Percentiles rank a stretch among this genome's conserved stretches.
These are phyloP conservation scores for Boletellus sp. DNA, from an alignment of 1,284 basidiomycete genomes.

Conservation along the genomic window DNA sequence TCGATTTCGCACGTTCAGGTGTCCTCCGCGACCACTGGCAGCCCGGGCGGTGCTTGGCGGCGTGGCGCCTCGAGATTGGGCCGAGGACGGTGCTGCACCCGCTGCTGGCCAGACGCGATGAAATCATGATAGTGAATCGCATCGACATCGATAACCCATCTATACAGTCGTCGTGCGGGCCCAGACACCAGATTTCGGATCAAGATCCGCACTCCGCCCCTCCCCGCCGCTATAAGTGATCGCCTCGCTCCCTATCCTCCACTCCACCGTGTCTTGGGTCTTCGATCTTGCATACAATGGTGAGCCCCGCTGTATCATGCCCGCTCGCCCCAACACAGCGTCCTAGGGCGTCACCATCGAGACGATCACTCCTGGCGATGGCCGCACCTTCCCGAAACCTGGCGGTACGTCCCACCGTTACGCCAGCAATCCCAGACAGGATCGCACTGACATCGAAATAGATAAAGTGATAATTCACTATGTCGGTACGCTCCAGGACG, in stretches of 20 bases:
- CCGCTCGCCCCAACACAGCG: background rate
- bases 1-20: background rate
- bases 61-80: background rate
- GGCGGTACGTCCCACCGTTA: conserved; percentile 39
- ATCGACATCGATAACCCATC: conserved; percentile 35
- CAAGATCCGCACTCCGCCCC: conserved; percentile 70
- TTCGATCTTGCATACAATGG: conserved; percentile 34
- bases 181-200: conserved; percentile 44
- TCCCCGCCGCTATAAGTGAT: conserved; percentile 49
- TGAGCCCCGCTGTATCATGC: conserved; percentile 10
- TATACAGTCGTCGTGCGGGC: conserved; percentile 7
- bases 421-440: background rate
- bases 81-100: no score
- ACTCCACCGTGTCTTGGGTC: conserved; percentile 34
- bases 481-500: conserved; percentile 62
- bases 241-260: conserved; percentile 35
- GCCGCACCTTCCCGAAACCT: conserved; percentile 41
- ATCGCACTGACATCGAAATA: conserved; percentile 27
- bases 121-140: conserved; percentile 16
- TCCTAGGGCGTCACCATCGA: conserved; percentile 38
- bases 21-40: no score
- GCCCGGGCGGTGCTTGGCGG: background rate
- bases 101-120: background rate
- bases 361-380: conserved; percentile 42
- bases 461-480: conserved; percentile 69